Base-by-base conservation (phyloP, 2,329 filamentous ascomycete genomes). In the Neonectria ditissima region DNA sequence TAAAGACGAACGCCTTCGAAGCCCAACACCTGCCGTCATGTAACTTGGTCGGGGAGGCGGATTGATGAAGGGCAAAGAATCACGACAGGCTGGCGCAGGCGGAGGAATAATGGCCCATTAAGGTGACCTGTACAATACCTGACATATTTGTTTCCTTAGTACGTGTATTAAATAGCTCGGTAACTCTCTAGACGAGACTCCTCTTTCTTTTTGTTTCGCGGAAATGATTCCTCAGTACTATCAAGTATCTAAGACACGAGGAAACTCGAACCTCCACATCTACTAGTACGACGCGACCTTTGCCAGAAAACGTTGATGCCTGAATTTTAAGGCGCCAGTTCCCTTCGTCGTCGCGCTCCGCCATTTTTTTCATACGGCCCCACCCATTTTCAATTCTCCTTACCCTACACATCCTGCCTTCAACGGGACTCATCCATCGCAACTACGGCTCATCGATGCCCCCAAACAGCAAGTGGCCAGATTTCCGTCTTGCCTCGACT, bases 401-500 rank as follows among this genome's bases (percentile, higher is more conserved):
- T 70, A 69, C 67, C 69, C 71, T 74, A 72, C 67, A 71, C 69
- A 65, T 56, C 57, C 45, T 58, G 51, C 62, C 61, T 55, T 39
- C 57, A 26, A 70, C 43, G 53, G 66, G 56, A 69, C 53, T 47
- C 62, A 70, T 68, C 61, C 67, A 65, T 66, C 14, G 39, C 58
- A 56, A 43, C 34, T 37, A 37, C 53, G 60, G 65, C 62, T 65
- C 57, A 68, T 70, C 69, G 65, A 77, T 76, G 74, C 65, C 74
- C 63, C 69, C 71, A 47, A 73, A 65, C 59, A 73, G 65, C 68
- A 75, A 73, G 76, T 79, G 77, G 77, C 70, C 73, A 63, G 68
- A 78, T 63, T 73, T 77, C 53, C 70, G 72, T 60, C 66, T 78
- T 64, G 75, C 76, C 55, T 78, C 76, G 51, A 74, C 69, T 24